Percentiles rank a stretch among this genome's conserved stretches.
phyloP scores from a whole-genome alignment of 371 early-diverging fungal genomes.

The Mortierella sp. region DNA sequence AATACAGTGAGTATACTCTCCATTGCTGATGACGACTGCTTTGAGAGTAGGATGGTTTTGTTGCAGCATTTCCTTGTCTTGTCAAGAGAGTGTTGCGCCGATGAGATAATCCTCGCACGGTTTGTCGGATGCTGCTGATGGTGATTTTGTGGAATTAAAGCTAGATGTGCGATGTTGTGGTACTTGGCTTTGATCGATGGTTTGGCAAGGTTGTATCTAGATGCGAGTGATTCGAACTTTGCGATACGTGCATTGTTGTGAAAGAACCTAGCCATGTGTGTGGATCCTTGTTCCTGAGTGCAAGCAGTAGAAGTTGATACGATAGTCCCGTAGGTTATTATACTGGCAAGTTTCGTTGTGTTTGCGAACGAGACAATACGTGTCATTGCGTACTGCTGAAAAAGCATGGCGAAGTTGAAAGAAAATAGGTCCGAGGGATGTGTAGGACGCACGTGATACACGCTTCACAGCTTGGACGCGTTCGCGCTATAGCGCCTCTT shows the following conservation, averaged over 20 bases:
- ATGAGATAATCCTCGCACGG: slow-evolving; percentile 12
- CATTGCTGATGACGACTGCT: slow-evolving; percentile 6
- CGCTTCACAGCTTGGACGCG: too few species aligned
- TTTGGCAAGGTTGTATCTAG: neutral
- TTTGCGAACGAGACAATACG: slow-evolving; percentile 14
- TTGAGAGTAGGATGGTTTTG: neutral
- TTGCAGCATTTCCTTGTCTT: neutral
- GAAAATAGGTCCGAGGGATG: too few species aligned
- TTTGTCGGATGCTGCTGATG: slow-evolving; percentile 4
- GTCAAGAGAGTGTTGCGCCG: neutral
- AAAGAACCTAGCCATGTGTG: neutral
- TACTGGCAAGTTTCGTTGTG: slow-evolving; percentile 12
- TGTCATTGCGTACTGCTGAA: neutral
- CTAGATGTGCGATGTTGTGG: too few species aligned
- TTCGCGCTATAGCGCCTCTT: too few species aligned
- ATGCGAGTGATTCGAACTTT: slow-evolving; percentile 10
- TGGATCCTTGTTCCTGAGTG: neutral
- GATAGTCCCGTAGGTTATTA: neutral
- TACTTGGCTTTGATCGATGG: neutral
- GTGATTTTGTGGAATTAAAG: slow-evolving; percentile 2
- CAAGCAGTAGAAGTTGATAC: neutral
- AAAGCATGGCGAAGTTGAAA: slow-evolving; percentile 20
- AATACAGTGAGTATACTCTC: neutral
- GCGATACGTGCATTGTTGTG: neutral
- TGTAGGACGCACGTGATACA: too few species aligned